Evolutionary conservation across 495 filamentous ascomycete species (phyloP), one percentile per base, ranked within the genome.

Genomic region (Tuber brumale): DNA sequence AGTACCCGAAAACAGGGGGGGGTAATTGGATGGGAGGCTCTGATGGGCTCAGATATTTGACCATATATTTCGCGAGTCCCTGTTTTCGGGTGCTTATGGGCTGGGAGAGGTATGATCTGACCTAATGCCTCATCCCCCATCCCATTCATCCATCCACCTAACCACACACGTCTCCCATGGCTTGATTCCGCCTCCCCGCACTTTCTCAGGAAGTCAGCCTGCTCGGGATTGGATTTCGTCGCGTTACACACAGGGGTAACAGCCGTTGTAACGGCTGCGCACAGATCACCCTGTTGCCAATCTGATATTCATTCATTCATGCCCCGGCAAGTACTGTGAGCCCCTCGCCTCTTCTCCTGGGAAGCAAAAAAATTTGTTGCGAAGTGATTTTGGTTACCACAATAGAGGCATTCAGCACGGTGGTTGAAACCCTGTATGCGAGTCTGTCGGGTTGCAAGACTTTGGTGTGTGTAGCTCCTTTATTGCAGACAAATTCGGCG

Each of bases 91-190:
- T 42, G 41, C 41, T 42, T 42, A 5, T 42, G 41, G 41, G 7
- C 41, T 8, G 41, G 41, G 41, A 42, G 4, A 42, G 41, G 41
- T 42, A 5, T 35, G 4, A 12, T 27, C 27, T 5, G 14, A 66
- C 14, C 14, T 66, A 66, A 35, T 12, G 3, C 57, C 57, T 35
- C 57, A 35, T 66, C 57, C 57, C 57, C 14, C 57, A 31, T 35
- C 57, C 57, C 57, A 66, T 66, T 66, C 57, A 66, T 18, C 57
- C 57, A 66, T 35, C 57, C 57, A 66, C 57, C 35, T 27, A 66
- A 66, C 57, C 57, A 61, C 12, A 61, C 27, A 12, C n/a, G 14
- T 31, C 27, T 12, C 31, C 35, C 57, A 66, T 66, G 57, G 27
- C 57, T 66, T 66, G 27, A 66, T 35, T 66, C 57, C 14, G 57